phyloP scores from a whole-genome alignment of 371 early-diverging fungal species.

The Rhizopus stolonifer region DNA sequence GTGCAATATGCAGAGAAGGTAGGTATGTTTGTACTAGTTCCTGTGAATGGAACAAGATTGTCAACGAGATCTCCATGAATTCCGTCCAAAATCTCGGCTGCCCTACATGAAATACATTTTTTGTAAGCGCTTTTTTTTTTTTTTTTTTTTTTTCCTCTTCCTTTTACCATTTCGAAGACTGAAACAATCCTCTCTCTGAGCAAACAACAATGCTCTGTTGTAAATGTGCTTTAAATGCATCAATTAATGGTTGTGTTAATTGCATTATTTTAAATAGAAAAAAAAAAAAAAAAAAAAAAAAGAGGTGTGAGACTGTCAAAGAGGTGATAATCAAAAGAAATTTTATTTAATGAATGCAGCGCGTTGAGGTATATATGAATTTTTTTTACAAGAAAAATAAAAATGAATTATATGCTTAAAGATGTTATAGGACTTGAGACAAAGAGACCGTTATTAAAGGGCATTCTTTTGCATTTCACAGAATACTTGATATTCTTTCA shows the following conservation, averaged over 20 bases:
- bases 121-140: too few species aligned
- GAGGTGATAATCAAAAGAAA: too few species aligned
- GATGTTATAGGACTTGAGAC: too few species aligned
- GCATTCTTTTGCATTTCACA: slow-evolving; percentile 10
- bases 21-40: not conserved
- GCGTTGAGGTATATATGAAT: too few species aligned
- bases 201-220: slow-evolving; percentile 63
- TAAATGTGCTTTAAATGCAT: slow-evolving; percentile 30
- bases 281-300: not conserved
- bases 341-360: too few species aligned
- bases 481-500: slow-evolving; percentile 32
- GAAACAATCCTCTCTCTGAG: slow-evolving; percentile 64
- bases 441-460: too few species aligned
- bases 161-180: slow-evolving; percentile 71
- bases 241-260: slow-evolving; percentile 12
- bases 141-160: too few species aligned
- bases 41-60: slow-evolving; percentile 3
- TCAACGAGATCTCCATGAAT: slow-evolving; percentile 32
- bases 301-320: not conserved
- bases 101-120: too few species aligned
- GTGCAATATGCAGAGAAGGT: slow-evolving; percentile 18
- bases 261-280: slow-evolving; percentile 13
- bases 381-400: too few species aligned
- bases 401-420: too few species aligned
- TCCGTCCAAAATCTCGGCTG: slow-evolving; percentile 68